Evolutionary conservation across 2,329 filamentous ascomycete species (phyloP).

Genomic region (Teratosphaeria epicoccoides): DNA sequence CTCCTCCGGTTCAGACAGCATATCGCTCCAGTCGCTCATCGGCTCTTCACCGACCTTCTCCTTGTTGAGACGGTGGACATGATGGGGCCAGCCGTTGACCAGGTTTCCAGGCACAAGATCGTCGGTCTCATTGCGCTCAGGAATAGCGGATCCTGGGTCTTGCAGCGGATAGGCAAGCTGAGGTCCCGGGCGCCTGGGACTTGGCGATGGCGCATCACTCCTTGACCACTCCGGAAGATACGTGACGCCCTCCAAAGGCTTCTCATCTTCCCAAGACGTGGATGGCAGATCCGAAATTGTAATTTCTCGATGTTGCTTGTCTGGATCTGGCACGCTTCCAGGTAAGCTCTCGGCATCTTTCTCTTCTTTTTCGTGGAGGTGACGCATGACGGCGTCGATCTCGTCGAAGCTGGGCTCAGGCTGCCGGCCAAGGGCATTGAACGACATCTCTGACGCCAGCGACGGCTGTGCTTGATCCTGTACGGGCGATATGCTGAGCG

Average conservation of each 20-base stretch:
- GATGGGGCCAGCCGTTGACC: slow-evolving; percentile 18
- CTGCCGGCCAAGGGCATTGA: neutral
- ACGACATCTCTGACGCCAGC: neutral
- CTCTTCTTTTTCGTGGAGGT: slow-evolving; percentile 63
- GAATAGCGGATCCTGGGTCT: slow-evolving; percentile 25
- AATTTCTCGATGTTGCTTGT: neutral
- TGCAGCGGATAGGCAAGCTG: slow-evolving; percentile 6
- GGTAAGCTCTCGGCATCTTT: slow-evolving; percentile 27
- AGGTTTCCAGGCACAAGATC: slow-evolving; percentile 28
- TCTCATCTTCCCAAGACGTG: slow-evolving; percentile 6
- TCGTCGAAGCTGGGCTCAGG: slow-evolving; percentile 57
- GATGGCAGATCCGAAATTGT: neutral
- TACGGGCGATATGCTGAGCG: slow-evolving; percentile 9
- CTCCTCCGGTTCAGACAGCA: slow-evolving; percentile 72
- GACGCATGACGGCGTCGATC: slow-evolving; percentile 85
- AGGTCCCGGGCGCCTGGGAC: slow-evolving; percentile 33
- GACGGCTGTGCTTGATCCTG: neutral
- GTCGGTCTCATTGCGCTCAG: slow-evolving; percentile 29
- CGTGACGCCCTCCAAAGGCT: slow-evolving; percentile 20
- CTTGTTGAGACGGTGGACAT: slow-evolving; percentile 49
- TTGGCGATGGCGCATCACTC: slow-evolving; percentile 65
- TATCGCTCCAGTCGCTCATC: slow-evolving; percentile 85
- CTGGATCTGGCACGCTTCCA: neutral
- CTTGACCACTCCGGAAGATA: slow-evolving; percentile 32
- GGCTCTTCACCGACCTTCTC: slow-evolving; percentile 51